phyloP scores from a whole-genome alignment of 2,329 filamentous ascomycete genomes.

The Chrysosporium keratinophilum region DNA sequence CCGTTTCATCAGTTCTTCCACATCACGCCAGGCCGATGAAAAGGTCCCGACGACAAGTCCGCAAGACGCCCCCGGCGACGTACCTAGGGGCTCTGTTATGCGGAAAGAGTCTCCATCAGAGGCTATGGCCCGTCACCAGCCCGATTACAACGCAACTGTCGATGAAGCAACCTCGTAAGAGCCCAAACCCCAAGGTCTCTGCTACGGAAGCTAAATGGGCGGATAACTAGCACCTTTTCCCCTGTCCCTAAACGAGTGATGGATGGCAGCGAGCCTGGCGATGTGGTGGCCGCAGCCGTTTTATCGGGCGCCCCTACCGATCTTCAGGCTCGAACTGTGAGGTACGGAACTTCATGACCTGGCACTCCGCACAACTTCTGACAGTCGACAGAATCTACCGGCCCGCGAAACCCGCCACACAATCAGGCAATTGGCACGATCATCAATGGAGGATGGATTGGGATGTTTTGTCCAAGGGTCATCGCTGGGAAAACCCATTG shows the following conservation, averaged over 20 bases:
- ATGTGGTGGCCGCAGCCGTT: constrained; percentile 67
- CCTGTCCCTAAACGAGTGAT: constrained; percentile 82
- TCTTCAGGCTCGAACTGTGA: constrained; percentile 83
- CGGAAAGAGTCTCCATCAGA: constrained; percentile 42
- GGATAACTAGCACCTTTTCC: constrained; percentile 70
- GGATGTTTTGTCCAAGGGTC: constrained; percentile 84
- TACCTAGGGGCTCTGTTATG: constrained; percentile 38
- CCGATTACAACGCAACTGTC: constrained; percentile 67
- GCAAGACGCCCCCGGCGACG: constrained; percentile 35
- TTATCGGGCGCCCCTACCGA: constrained; percentile 89
- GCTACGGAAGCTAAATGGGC: constrained; percentile 11
- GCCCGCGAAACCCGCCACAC: constrained; percentile 85
- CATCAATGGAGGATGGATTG: constrained; percentile 96
- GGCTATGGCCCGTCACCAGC: constrained; percentile 54
- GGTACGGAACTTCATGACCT: constrained; percentile 47
- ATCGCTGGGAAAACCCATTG: constrained; percentile 95
- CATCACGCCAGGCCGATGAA: constrained; percentile 27
- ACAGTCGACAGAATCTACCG: constrained; percentile 66
- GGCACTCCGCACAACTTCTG: neutral
- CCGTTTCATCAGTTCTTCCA: constrained; percentile 35
- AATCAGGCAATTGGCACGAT: constrained; percentile 78
- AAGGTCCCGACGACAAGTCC: constrained; percentile 35
- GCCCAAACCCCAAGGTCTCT: neutral
- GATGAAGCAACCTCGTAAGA: constrained; percentile 87
- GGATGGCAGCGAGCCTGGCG: constrained; percentile 74